Evolutionary conservation across 2,329 filamentous ascomycete genomes (phyloP), one percentile per base, ranked within the genome.

Genomic region (Lasiodiplodia theobromae): DNA sequence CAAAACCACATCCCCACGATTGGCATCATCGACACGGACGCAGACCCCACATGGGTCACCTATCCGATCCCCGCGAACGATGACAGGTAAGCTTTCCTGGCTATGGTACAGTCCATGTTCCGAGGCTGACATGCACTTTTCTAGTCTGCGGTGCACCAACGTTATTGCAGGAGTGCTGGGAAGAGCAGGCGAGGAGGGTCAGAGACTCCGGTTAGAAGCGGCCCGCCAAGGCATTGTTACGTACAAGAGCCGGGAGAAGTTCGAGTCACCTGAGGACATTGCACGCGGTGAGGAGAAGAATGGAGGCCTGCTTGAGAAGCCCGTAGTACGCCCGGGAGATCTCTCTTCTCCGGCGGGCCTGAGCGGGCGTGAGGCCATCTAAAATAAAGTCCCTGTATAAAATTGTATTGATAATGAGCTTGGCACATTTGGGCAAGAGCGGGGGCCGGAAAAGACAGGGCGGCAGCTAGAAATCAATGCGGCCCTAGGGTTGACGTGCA

Each of bases 41-140:
- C 90, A 2, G 92, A 98, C 80, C 93, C 96, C 0, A 93, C 93
- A 0, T 95, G 92, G 88, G 94, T 98, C 63, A 98, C 96, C 4
- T 99, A 99, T 78, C 92, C 92, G 16, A 97, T 99, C 73, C 96
- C 96, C 2, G 93, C 93, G 63, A 99, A 99, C 79, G 96, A 99
- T 77, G 96, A 99, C 85, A 94, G 91, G 91, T 93, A 47, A 64
- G 62, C 25, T 37, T 60, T 21, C 16, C 21, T 37, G 37, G 60
- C 47, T 54, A 34, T 44, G 52, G n/a, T 3, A 21, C n/a, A 40
- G 34, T 23, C 37, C 18, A n/a, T 25, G 11, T 4, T 23, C 44
- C 16, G 23, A 31, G 11, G 38, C 67, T 25, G 54, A 40, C 18
- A 37, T 31, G n/a, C 21, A 44, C 44, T 53, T 77, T 82, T 72